Evolutionary conservation across 1,139 yeast genomes (phyloP).

Genomic region (Debaryomyces subglobosus): DNA sequence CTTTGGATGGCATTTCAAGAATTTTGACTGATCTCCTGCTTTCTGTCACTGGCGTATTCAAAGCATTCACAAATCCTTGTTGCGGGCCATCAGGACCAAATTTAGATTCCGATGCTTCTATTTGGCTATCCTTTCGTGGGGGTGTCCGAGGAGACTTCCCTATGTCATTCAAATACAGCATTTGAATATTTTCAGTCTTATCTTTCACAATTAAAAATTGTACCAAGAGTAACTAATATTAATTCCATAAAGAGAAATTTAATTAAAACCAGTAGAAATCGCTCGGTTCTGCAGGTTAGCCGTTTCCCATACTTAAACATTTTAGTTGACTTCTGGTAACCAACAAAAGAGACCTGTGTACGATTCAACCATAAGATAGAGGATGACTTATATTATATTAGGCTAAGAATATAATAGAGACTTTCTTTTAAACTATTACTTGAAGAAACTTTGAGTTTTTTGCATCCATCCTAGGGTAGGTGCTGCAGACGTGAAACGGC

Average conservation of each 20-base stretch:
- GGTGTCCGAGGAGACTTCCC: background rate
- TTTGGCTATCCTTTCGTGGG: background rate
- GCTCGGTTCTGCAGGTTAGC: conserved; percentile 6
- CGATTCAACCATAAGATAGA: background rate
- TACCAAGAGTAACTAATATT: background rate
- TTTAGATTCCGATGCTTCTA: too few species aligned
- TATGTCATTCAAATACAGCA: background rate
- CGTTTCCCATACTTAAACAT: background rate
- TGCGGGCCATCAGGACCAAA: background rate
- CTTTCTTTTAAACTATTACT: background rate
- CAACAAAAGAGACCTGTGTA: background rate
- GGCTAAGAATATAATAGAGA: background rate
- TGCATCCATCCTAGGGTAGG: background rate
- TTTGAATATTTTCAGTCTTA: background rate
- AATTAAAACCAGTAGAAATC: conserved; percentile 9
- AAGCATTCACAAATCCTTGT: background rate
- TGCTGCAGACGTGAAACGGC: background rate
- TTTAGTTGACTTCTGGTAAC: background rate
- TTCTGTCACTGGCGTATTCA: conserved; percentile 3
- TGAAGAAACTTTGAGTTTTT: background rate
- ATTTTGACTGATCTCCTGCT: background rate
- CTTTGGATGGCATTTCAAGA: background rate
- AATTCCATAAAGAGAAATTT: conserved; percentile 6
- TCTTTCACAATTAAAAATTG: background rate
- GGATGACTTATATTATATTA: background rate